These are phyloP conservation scores for Madurella mycetomatis DNA, from an alignment of 2,329 filamentous ascomycete genomes.

Conservation along the genomic window DNA sequence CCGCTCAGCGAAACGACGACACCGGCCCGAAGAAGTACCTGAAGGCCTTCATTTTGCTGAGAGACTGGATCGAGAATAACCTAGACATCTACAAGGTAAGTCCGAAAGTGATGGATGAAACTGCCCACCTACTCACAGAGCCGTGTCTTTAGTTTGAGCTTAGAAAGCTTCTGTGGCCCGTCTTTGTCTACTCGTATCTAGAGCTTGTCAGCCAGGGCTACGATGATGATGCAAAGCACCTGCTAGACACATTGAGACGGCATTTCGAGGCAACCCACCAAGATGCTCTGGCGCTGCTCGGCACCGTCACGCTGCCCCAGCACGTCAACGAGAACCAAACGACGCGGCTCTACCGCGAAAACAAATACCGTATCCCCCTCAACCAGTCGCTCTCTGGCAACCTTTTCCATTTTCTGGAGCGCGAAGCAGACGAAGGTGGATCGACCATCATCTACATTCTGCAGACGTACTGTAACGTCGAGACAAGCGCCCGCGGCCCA, in stretches of 20 bases:
- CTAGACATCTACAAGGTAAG: constrained; percentile 87
- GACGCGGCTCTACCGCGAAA: constrained; percentile 76
- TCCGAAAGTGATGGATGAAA: neutral
- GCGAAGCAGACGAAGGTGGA: constrained; percentile 77
- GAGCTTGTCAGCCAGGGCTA: constrained; percentile 71
- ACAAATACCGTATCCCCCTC: constrained; percentile 87
- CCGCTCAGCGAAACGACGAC: constrained; percentile 61
- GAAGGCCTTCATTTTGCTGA: constrained; percentile 68
- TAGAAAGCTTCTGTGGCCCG: constrained; percentile 80
- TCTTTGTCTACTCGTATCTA: constrained; percentile 90
- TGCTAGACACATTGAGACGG: constrained; percentile 63
- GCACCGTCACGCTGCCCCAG: constrained; percentile 67
- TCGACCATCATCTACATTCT: constrained; percentile 73
- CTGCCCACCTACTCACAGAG: constrained; percentile 17
- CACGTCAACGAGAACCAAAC: constrained; percentile 73
- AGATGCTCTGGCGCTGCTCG: constrained; percentile 74
- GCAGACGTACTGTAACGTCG: constrained; percentile 53
- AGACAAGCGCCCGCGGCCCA: constrained; percentile 56
- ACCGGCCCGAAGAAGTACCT: constrained; percentile 73
- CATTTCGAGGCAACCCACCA: constrained; percentile 73
- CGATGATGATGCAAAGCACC: constrained; percentile 65
- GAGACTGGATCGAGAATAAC: constrained; percentile 83
- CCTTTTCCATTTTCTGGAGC: constrained; percentile 82
- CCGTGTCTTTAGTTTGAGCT: constrained; percentile 65
- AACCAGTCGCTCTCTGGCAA: constrained; percentile 79